Conservation (phyloP, 176 grass and related monocot genomes). For the Hsuehochloa calcarea region DNA sequence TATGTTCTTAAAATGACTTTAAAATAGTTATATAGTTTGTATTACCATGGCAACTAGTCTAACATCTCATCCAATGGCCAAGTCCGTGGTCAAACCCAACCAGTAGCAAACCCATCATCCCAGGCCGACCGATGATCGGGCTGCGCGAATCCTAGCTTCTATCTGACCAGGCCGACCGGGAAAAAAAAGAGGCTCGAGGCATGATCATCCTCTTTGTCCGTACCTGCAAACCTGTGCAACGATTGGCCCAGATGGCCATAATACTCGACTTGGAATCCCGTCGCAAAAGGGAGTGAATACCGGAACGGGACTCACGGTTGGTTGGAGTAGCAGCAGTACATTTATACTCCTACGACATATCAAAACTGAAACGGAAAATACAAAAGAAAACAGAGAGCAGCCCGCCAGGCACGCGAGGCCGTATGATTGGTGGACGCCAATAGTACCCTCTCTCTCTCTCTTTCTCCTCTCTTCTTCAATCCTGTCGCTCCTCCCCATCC, state of each 20-base stretch:
- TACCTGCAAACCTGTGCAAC: not conserved
- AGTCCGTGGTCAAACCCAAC: not conserved
- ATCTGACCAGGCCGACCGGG: not conserved
- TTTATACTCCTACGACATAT: not conserved
- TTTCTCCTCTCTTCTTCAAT: not conserved
- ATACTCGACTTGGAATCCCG: not conserved
- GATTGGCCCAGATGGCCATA: no score
- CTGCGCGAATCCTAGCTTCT: not conserved
- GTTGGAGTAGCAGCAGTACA: not conserved
- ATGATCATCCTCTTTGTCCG: not conserved
- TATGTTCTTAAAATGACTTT: no score
- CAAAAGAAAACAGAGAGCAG: not conserved
- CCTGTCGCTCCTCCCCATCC: conserved; percentile 33
- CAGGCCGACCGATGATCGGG: not conserved
- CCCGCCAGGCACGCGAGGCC: conserved; percentile 19
- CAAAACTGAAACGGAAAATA: not conserved
- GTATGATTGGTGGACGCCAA: conserved; percentile 44
- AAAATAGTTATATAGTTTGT: no score
- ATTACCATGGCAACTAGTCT: no score
- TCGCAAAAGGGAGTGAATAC: not conserved
- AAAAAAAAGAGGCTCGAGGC: not conserved
- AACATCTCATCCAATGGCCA: not conserved
- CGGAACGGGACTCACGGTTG: conserved; percentile 17
- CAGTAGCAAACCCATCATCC: not conserved
- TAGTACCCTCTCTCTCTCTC: not conserved